Percentiles rank a stretch among this genome's conserved stretches.
phyloP scores from a whole-genome alignment of 345 rosid genomes.

The Salix arbutifolia region DNA sequence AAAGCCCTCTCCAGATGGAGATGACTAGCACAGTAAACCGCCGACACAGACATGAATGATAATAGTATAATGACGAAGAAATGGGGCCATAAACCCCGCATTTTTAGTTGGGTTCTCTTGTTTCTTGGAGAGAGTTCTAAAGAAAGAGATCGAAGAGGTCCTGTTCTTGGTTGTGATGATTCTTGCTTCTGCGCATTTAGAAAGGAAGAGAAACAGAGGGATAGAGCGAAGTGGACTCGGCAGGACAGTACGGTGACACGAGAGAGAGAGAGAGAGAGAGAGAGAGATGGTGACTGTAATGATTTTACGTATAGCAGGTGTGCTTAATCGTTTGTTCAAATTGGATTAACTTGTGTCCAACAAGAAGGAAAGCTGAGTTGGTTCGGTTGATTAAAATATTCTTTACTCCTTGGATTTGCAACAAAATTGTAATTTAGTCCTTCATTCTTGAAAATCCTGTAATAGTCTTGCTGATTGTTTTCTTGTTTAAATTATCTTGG shows the following conservation, averaged over 20 bases:
- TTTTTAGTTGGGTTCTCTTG: slow-evolving; percentile 15
- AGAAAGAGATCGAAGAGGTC: slow-evolving; percentile 6
- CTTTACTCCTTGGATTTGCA: background rate
- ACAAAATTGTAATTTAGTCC: background rate
- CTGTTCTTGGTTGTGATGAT: slow-evolving; percentile 10
- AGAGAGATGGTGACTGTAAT: background rate
- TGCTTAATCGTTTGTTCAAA: background rate
- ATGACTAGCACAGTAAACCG: slow-evolving; percentile 34
- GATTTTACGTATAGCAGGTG: background rate
- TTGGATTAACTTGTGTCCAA: background rate
- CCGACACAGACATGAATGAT: slow-evolving; percentile 19
- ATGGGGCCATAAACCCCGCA: slow-evolving; percentile 22
- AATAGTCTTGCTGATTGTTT: background rate
- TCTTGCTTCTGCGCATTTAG: slow-evolving; percentile 39
- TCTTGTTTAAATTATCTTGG: too few species aligned
- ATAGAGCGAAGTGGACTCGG: background rate
- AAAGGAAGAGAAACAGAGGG: background rate
- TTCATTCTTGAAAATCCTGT: too few species aligned
- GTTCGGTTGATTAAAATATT: background rate
- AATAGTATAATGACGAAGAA: slow-evolving; percentile 22
- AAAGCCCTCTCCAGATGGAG: slow-evolving; percentile 62
- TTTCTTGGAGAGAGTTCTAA: background rate
- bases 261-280: background rate
- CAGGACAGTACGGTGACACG: slow-evolving; percentile 20
- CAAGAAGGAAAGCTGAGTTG: background rate